Conservation (phyloP, 345 rosid species). For the Excoecaria cochinchinensis region DNA sequence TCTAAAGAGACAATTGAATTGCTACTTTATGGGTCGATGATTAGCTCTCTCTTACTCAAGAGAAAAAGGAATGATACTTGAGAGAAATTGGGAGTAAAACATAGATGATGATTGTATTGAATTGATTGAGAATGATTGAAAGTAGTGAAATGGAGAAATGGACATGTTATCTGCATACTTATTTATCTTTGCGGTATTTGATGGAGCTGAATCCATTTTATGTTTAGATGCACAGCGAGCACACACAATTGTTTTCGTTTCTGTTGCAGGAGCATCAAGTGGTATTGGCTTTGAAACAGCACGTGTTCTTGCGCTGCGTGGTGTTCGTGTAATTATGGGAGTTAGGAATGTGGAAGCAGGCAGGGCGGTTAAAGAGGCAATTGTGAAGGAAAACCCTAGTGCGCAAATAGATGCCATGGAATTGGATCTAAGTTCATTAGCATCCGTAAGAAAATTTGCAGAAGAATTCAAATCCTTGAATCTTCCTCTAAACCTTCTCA, state of each 20-base stretch:
- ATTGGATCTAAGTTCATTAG: constrained; percentile 72
- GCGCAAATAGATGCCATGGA: constrained; percentile 70
- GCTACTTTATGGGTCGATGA: neutral
- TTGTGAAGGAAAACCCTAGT: constrained; percentile 45
- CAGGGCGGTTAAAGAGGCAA: constrained; percentile 49
- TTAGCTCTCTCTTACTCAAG: too few relatives aligned
- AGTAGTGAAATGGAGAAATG: neutral
- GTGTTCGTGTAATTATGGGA: constrained; percentile 64
- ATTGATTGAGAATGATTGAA: neutral
- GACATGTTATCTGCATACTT: neutral
- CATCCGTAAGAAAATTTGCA: constrained; percentile 60
- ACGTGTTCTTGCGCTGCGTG: constrained; percentile 69
- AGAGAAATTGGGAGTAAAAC: too few relatives aligned
- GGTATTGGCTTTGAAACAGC: constrained; percentile 75
- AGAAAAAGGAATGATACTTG: too few relatives aligned
- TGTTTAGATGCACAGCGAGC: neutral
- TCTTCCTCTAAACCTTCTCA: constrained; percentile 56
- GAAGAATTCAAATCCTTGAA: constrained; percentile 46
- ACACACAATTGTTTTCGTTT: neutral
- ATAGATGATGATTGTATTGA: neutral
- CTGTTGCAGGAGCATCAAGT: constrained; percentile 61
- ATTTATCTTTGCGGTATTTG: neutral
- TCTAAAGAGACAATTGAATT: too few relatives aligned
- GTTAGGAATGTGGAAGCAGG: constrained; percentile 63
- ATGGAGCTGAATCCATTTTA: neutral